These are phyloP conservation scores for Sarcomyxa edulis DNA, from an alignment of 768 basidiomycete genomes.

Conservation along the genomic window DNA sequence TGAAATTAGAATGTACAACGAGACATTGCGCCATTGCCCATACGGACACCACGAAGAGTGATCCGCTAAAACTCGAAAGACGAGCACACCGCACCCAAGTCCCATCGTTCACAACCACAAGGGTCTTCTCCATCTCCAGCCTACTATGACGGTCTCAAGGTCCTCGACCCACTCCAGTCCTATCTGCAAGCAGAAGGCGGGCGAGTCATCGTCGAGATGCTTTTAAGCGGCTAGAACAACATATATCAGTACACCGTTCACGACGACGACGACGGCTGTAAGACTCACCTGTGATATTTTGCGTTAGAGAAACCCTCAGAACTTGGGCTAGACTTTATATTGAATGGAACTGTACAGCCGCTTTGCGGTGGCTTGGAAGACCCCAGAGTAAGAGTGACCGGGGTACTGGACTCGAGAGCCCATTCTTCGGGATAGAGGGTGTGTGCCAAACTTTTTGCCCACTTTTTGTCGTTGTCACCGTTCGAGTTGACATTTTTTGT, in stretches of 20 bases:
- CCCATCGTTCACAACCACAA: conserved; percentile 47
- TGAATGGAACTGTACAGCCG: conserved; percentile 42
- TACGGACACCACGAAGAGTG: conserved; percentile 60
- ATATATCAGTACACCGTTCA: conserved; percentile 12
- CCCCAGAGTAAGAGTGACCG: conserved; percentile 31
- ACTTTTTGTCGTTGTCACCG: too few relatives aligned
- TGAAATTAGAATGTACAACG: conserved; percentile 79
- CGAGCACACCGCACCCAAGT: conserved; percentile 81
- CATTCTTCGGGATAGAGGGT: conserved; percentile 8
- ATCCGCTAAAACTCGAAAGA: conserved; percentile 25
- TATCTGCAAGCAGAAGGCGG: conserved; percentile 48
- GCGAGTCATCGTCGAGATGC: conserved; percentile 86
- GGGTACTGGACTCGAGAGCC: conserved; percentile 13
- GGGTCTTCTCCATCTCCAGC: conserved; percentile 58
- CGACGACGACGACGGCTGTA: not conserved
- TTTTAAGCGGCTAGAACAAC: conserved; percentile 58
- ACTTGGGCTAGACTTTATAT: conserved; percentile 13
- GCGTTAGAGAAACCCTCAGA: conserved; percentile 41
- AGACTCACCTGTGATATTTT: conserved; percentile 58
- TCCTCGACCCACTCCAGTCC: conserved; percentile 79
- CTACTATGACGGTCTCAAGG: conserved; percentile 78
- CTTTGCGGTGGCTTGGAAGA: conserved; percentile 34
- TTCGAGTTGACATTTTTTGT: conserved; percentile 6
- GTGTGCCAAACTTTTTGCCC: too few relatives aligned
- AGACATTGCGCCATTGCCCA: conserved; percentile 86